Base-by-base conservation (phyloP, 352 stramenopile species). In the Globisporangium emineosum region DNA sequence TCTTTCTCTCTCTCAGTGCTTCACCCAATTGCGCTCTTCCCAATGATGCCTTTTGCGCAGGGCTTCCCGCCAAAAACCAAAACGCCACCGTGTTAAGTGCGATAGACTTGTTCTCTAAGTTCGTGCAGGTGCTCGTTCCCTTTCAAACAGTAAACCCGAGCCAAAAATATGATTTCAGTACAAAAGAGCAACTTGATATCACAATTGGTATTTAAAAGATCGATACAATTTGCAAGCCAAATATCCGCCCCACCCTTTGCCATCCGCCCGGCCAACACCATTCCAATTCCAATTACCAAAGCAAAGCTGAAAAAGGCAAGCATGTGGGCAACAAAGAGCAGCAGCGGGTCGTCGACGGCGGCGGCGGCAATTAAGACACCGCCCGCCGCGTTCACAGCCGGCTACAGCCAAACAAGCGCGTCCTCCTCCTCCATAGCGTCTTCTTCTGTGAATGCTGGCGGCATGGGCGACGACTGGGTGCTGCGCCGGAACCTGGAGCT, bases 401-500 rank as follows among this genome's bases (percentile, higher is more conserved):
- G n/a, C 13, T 17, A 17, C 47, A 53, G 47, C 47, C 47, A 53
- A 17, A 35, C 50, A 23, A n/a, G 27, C 50, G 27, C 40, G 3
- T 15, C 10, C 5, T 15, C 50, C 5, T 35, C 50, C 3, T 56
- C 50, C 25, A 29, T 23, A 9, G 23, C 23, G n/a, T 5, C 21
- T 32, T 7, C 47, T 29, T 4, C 29, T 40, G 19, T 15, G 7
- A n/a, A n/a, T 40, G 17, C 17, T 1, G 25, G 23, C 10, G 19
- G 17, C 17, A 57, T 57, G 51, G 69, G 62, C 8, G 77, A 86
- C 42, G 72, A 78, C 65, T 91, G 83, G 83, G 76, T 71, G 49
- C 66, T 91, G 62, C 70, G 69, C 61, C 62, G 65, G 40, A 78
- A 78, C 49, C 64, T 91, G 53, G 73, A 90, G 72, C 76, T 90